Evolutionary conservation across 2,329 filamentous ascomycete genomes (phyloP).

Genomic region (Colletotrichum zoysiae): DNA sequence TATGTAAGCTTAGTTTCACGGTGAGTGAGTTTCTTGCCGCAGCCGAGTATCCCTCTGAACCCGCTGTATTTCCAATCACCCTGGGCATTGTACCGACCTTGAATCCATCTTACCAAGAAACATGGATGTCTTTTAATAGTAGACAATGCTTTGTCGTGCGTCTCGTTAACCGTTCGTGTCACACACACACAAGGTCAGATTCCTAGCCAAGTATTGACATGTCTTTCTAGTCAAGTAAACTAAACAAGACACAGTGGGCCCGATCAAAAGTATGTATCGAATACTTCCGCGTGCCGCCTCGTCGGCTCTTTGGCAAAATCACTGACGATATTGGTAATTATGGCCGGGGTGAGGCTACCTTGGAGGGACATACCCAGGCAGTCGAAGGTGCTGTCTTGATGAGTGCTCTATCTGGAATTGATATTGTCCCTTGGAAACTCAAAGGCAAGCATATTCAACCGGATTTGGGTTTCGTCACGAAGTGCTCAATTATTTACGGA

Average conservation of each 20-base stretch:
- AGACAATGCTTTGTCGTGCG: background rate
- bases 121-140: no score
- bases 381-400: conserved; percentile 79
- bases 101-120: background rate
- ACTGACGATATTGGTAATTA: conserved; percentile 68
- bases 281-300: conserved; percentile 74
- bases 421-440: conserved; percentile 78
- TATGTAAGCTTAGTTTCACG: background rate
- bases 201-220: background rate
- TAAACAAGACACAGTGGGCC: background rate
- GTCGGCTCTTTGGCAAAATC: conserved; percentile 78
- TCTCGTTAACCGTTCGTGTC: background rate
- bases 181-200: background rate
- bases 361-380: conserved; percentile 74
- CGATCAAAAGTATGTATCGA: conserved; percentile 71
- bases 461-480: background rate
- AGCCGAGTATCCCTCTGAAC: no score
- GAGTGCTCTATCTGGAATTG: conserved; percentile 75
- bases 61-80: background rate
- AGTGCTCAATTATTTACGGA: background rate
- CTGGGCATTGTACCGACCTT: background rate
- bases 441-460: conserved; percentile 56
- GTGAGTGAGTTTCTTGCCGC: no score
- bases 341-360: conserved; percentile 75
- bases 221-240: background rate